A percentile compares a stretch with the other conserved stretches of the same genome.
phyloP scores from a whole-genome alignment of 148 eudicot species.

The Diospyros kaki region DNA sequence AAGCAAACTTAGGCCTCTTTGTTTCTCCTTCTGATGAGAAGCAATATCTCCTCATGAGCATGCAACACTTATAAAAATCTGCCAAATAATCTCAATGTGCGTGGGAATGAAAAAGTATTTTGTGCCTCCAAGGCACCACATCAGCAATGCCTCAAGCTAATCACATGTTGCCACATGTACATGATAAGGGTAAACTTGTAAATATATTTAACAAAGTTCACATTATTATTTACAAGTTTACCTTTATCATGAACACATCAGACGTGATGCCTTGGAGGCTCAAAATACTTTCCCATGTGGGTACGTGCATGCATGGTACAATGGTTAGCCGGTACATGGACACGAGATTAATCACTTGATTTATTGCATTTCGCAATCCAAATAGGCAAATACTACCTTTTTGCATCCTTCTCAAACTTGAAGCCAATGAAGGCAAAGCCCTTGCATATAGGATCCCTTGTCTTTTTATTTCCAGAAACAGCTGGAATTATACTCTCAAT shows the following conservation, averaged over 20 bases:
- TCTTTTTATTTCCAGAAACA: conserved; percentile 76
- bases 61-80: neutral
- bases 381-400: conserved; percentile 38
- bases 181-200: too few species aligned
- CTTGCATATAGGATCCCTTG: conserved; percentile 87
- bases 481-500: conserved; percentile 58
- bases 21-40: neutral
- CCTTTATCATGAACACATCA: too few species aligned
- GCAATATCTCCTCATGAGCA: neutral
- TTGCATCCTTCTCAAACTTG: conserved; percentile 55
- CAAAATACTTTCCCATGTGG: too few species aligned
- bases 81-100: neutral
- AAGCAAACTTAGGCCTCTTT: neutral
- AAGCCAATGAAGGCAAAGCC: conserved; percentile 80
- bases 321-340: neutral
- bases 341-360: neutral
- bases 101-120: neutral
- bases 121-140: too few species aligned
- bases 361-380: neutral
- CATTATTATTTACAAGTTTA: too few species aligned
- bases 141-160: too few species aligned
- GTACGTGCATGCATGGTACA: too few species aligned
- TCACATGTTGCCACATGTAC: too few species aligned
- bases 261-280: too few species aligned
- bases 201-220: too few species aligned